Base-by-base conservation (phyloP, 1,139 yeast species). In the Hemisphaericaspora xylofermentans region DNA sequence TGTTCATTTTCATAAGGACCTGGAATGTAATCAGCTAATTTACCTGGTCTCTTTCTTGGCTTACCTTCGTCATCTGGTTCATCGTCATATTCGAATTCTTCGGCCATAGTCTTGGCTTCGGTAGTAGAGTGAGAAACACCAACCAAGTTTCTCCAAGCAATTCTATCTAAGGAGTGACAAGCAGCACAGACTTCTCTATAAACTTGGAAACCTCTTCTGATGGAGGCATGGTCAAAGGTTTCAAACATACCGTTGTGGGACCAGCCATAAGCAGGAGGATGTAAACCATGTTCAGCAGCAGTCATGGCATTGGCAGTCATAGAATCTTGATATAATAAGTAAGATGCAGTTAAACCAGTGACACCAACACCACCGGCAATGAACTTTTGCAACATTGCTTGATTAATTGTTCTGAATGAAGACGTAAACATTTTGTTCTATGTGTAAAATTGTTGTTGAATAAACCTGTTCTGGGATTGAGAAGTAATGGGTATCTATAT, bases 61-160 rank as follows among this genome's bases (percentile, higher is more conserved):
- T 88, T 86, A 66, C 98, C 99, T 76, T 91, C 95, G 68, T 93
- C 98, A 80, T 93, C 98, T 42, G 98, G 98, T 73, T 94, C 99
- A 63, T 91, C 97, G 60, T 89, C 97, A 71, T 93, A 93, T 76
- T 93, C 98, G 65, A 87, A 85, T 70, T 89, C 96, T 69, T 88
- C 97, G 57, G 95, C 91, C 84, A 93, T 83, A 28, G 80, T 95
- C 72, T 88, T 87, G 56, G 86, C 97, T 71, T 93, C 99, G 47
- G 81, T 63, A 56, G 89, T 78, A 49, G 95, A 82, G 76, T 93
- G 98, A 40, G 97, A 87, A 38, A 93, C 98, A 67, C 95, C 98
- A 54, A 94, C 97, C 60, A 93, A 74, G 60, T 91, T 87, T 81
- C 98, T 88, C 99, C 99, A 93, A 40, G 98, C 96, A 56, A 94